phyloP scores from a whole-genome alignment of 179 eudicot species.

The Silene vulgaris region DNA sequence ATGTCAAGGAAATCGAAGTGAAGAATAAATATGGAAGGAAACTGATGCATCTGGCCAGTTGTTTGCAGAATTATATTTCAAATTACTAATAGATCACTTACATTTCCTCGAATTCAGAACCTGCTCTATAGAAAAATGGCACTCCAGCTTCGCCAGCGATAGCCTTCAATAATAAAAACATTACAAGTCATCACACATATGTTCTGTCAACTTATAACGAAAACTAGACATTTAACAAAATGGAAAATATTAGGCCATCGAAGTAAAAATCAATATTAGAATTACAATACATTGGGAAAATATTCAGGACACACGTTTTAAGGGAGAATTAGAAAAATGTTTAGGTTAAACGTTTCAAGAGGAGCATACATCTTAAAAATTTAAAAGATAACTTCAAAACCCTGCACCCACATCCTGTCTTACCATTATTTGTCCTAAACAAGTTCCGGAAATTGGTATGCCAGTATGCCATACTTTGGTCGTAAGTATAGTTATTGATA shows the following conservation, averaged over 20 bases:
- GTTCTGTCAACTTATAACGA: not conserved
- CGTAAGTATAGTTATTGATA: not conserved
- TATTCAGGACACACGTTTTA: not conserved
- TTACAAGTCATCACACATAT: conserved; percentile 15
- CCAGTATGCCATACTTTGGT: not conserved
- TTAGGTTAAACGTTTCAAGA: no score
- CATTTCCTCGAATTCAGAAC: conserved; percentile 99
- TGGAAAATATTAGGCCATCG: not conserved
- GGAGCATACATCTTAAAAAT: not conserved
- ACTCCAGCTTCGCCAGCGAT: conserved; percentile 99
- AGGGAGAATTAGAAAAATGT: not conserved
- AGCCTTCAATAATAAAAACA: conserved; percentile 53
- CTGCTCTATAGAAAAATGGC: conserved; percentile 95
- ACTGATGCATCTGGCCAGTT: not conserved
- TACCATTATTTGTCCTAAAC: not conserved
- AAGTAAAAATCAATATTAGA: not conserved
- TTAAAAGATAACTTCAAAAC: not conserved
- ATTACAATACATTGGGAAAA: not conserved
- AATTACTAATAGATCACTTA: conserved; percentile 34
- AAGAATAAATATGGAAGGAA: not conserved
- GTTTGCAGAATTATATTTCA: not conserved
- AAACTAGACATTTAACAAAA: not conserved
- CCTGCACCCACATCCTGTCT: not conserved
- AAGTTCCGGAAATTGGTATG: not conserved
- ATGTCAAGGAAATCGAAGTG: not conserved